Conservation (phyloP, 257 asterid genomes). For the Fraxinus quadrangulata region DNA sequence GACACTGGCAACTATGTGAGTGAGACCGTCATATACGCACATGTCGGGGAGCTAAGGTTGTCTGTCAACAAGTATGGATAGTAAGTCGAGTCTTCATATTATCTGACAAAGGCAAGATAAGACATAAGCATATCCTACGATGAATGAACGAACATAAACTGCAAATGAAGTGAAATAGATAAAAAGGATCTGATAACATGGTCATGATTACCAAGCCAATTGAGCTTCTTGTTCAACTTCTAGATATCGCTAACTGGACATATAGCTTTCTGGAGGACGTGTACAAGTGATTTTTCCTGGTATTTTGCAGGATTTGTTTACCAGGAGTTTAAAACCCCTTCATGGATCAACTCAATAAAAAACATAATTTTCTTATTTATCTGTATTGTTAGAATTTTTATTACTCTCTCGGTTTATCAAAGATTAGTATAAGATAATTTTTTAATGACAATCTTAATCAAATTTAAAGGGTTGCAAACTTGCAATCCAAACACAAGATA, state of each 20-base stretch:
- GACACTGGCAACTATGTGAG: not conserved
- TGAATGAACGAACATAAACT: not conserved
- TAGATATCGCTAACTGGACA: not conserved
- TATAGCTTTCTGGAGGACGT: too few species aligned
- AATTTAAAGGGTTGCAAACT: too few species aligned
- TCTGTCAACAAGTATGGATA: not conserved
- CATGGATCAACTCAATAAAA: too few species aligned
- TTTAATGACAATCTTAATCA: too few species aligned
- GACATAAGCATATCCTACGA: not conserved
- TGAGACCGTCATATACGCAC: not conserved
- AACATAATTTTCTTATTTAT: too few species aligned
- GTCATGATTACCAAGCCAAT: too few species aligned
- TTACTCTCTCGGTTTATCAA: too few species aligned
- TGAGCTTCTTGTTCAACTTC: too few species aligned
- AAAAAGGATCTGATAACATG: not conserved
- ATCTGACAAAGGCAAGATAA: not conserved
- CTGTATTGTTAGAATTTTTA: too few species aligned
- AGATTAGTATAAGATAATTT: too few species aligned
- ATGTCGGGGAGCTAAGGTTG: not conserved
- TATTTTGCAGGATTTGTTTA: too few species aligned
- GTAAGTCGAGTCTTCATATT: not conserved
- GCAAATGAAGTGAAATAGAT: slow-evolving; percentile 1
- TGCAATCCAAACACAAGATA: not conserved
- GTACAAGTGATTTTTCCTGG: too few species aligned
- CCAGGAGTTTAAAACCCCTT: not conserved